Evolutionary conservation across 1,284 basidiomycete genomes (phyloP), one percentile per base, ranked within the genome.

Genomic region (Pseudozyma tsukubaensis): DNA sequence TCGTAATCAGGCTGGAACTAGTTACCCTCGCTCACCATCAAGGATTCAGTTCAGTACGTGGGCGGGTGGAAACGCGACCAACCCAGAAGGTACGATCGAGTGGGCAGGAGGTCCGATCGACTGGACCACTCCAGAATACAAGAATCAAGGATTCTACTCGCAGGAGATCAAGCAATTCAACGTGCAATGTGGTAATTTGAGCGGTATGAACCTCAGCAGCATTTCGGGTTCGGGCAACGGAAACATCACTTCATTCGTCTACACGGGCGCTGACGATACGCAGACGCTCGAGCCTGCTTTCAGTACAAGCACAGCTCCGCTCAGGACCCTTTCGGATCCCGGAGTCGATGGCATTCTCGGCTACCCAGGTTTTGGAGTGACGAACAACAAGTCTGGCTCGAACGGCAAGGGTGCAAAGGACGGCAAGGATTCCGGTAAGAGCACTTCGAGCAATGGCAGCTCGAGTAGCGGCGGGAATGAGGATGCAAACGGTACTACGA

Each of bases 71-170:
- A 72, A 76, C 37, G 32, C 44, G 29, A 77, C 77, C 13, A 77
- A 74, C 18, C 57, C 56, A 0, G 37, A 50, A n/a, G 79, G 76
- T 6, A 65, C 66, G 7, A 65, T 75, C 40, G 63, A 76, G 14
- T 81, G 80, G 81, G 74, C 76, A 5, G 77, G 78, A 37, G 81
- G 82, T 12, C 37, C 58, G 19, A 77, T 81, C 53, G 72, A 78
- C 45, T 79, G 70, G 70, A 57, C 56, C 12, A 57, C 60, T 10
- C 34, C 60, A 19, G 59, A 64, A 48, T 83, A 83, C 69, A 56
- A 56, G 36, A 18, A 59, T 39, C 54, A 76, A 4, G 82, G 82
- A 29, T 83, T 68, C 59, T 83, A 78, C 48, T 65, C 77, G 45
- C 79, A 78, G 34, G 82, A 83, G 65, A 65, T 83, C 40, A 65